These are phyloP conservation scores for Rutstroemia sp. DNA, from an alignment of 2,329 filamentous ascomycete genomes.

Conservation along the genomic window DNA sequence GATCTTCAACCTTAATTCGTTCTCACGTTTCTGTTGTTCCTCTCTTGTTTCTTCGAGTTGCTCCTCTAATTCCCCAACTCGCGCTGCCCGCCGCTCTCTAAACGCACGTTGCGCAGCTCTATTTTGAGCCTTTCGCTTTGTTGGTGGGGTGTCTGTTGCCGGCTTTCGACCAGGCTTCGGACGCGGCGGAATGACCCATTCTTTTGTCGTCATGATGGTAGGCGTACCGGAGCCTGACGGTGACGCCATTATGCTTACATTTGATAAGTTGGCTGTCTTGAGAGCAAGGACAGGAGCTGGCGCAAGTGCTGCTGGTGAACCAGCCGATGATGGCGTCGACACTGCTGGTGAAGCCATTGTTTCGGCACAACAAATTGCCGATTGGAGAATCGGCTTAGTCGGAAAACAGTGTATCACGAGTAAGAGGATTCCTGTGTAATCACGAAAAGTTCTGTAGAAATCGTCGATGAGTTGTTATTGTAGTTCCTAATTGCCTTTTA, in stretches of 20 bases:
- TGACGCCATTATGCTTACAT: slow-evolving; percentile 19
- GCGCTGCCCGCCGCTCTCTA: slow-evolving; percentile 76
- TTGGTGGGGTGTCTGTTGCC: slow-evolving; percentile 84
- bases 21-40: slow-evolving; percentile 47
- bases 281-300: slow-evolving; percentile 32
- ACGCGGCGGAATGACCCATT: slow-evolving; percentile 79
- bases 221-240: slow-evolving; percentile 32
- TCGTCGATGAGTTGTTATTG: no score
- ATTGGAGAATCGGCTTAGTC: slow-evolving; percentile 8
- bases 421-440: no score
- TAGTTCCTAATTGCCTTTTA: no score
- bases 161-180: slow-evolving; percentile 91
- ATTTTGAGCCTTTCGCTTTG: slow-evolving; percentile 92
- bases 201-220: slow-evolving; percentile 63
- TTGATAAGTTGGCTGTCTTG: slow-evolving; percentile 19
- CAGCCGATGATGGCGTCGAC: slow-evolving; percentile 33
- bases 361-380: slow-evolving; percentile 8
- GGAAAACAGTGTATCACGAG: background rate
- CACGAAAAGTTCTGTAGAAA: no score
- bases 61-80: slow-evolving; percentile 69
- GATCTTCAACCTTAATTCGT: slow-evolving; percentile 48
- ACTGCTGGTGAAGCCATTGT: slow-evolving; percentile 33
- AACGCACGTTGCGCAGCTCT: slow-evolving; percentile 86
- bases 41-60: slow-evolving; percentile 55
- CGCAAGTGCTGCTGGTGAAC: slow-evolving; percentile 29